Evolutionary conservation across 2,329 filamentous ascomycete species (phyloP), one percentile per base, ranked within the genome.

Genomic region (Ilyonectria destructans): DNA sequence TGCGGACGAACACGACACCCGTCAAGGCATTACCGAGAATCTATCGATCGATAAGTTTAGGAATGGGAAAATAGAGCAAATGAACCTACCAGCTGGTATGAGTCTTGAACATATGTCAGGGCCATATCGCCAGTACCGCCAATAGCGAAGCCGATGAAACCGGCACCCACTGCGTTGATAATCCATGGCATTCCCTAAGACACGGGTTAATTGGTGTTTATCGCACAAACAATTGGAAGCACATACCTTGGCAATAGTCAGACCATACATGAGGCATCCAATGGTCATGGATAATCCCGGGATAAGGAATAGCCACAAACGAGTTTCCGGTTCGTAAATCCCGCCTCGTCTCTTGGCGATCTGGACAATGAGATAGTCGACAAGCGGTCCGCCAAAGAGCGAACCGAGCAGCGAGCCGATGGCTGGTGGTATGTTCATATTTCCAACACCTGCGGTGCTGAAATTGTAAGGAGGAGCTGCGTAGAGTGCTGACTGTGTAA

Each of bases 401-500:
- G 65, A 59, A 4, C 71, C 71, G 0, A 74, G 29, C 0, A 72
- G 21, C 0, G 67, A 31, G 1, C 71, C 71, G 2, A 74, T 69
- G 15, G 73, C 67, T 0, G 69, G 69, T 1, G 71, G 71, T 9
- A 74, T n/a, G 8, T 74, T 71, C 71, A 74, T 74, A 12, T 70
- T 70, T 12, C 71, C 71, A 1, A 74, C 43, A 1, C 65, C 69
- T 0, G 71, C 71, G 1, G 65, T 4, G 1, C 65, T 67, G 17
- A 74, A 71, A 21, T 64, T 74, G 10, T 73, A 74, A 0, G 71
- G 71, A 0, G 71, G 69, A 0, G 54, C 55, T 0, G 63, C 52
- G 33, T 71, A 71, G 0, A 73, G 21, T 0, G 63, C 40, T 1
- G 49, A 58, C 9, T 74, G 71, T 0, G 71, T 73, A 2, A 72